Conservation (phyloP, 2,329 filamentous ascomycete genomes). For the Chrysoporthe cubensis region DNA sequence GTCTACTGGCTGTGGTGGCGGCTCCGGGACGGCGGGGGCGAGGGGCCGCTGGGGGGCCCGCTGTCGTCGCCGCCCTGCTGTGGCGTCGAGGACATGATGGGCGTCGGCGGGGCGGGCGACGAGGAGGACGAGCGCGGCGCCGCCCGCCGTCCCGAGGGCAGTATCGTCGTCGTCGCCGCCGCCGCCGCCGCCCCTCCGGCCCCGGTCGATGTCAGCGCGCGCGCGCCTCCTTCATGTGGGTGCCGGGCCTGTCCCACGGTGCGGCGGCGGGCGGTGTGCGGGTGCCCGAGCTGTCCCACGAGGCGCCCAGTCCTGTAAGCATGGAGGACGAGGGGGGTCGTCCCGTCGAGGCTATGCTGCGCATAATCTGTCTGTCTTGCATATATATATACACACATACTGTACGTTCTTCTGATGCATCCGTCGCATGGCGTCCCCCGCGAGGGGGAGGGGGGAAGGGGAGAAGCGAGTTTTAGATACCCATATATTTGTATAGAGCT, state of each 20-base stretch:
- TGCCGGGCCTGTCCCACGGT: constrained; percentile 18
- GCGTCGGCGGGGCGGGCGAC: background rate
- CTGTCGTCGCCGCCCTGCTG: background rate
- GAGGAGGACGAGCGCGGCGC: background rate
- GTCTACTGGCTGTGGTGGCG: constrained; percentile 44
- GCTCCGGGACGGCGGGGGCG: background rate
- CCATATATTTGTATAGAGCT: constrained; percentile 4
- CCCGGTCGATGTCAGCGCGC: constrained; percentile 1
- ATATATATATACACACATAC: no score
- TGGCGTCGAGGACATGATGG: background rate
- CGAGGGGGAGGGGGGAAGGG: background rate
- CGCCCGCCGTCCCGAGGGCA: background rate
- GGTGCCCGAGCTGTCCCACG: constrained; percentile 18
- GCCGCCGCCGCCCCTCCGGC: background rate
- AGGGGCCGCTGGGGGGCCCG: background rate
- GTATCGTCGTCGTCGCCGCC: constrained; percentile 14
- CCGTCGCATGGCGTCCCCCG: background rate
- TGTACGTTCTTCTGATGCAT: background rate
- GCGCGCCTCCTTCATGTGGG: constrained; percentile 10
- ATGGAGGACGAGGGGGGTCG: no score
- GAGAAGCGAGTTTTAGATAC: background rate
- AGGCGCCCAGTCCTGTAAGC: background rate
- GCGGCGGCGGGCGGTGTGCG: constrained; percentile 19
- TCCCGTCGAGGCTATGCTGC: background rate
- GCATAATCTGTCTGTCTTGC: background rate